Conservation (phyloP, 2,329 filamentous ascomycete genomes). For the Penicillium sclerotigenum region DNA sequence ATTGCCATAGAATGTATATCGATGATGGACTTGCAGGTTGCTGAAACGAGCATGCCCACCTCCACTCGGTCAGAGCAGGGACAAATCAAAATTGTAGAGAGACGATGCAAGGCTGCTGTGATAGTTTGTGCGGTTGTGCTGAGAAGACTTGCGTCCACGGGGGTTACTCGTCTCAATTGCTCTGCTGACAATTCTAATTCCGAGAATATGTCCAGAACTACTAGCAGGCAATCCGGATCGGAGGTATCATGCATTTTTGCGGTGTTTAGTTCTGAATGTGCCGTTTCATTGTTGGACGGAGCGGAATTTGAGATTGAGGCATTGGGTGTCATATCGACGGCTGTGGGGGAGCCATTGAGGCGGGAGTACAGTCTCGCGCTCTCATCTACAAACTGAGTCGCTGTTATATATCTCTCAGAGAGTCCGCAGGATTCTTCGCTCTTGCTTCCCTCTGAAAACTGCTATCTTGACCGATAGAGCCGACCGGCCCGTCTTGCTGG, state of each 20-base stretch:
- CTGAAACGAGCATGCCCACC: slow-evolving; percentile 5
- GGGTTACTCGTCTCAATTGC: not conserved
- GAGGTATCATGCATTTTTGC: not conserved
- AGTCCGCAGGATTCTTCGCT: not conserved
- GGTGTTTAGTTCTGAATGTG: not conserved
- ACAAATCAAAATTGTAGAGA: slow-evolving; percentile 8
- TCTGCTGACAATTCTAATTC: slow-evolving; percentile 1
- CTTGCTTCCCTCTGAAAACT: not conserved
- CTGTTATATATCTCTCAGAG: not conserved
- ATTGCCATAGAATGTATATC: not conserved
- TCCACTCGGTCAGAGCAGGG: slow-evolving; percentile 9
- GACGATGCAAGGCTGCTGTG: not conserved
- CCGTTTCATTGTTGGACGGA: not conserved
- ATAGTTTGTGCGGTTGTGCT: not conserved
- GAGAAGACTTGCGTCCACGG: not conserved
- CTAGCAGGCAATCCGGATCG: slow-evolving; percentile 1
- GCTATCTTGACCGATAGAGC: slow-evolving; percentile 6
- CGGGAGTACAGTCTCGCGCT: not conserved
- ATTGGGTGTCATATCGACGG: not conserved
- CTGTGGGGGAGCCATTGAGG: not conserved
- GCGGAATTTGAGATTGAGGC: not conserved
- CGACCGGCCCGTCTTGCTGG: slow-evolving; percentile 21
- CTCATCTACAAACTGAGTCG: not conserved
- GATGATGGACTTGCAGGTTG: slow-evolving; percentile 10
- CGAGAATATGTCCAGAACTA: not conserved